Conservation (phyloP, 1,284 basidiomycete species). For the Malassezia japonica region DNA sequence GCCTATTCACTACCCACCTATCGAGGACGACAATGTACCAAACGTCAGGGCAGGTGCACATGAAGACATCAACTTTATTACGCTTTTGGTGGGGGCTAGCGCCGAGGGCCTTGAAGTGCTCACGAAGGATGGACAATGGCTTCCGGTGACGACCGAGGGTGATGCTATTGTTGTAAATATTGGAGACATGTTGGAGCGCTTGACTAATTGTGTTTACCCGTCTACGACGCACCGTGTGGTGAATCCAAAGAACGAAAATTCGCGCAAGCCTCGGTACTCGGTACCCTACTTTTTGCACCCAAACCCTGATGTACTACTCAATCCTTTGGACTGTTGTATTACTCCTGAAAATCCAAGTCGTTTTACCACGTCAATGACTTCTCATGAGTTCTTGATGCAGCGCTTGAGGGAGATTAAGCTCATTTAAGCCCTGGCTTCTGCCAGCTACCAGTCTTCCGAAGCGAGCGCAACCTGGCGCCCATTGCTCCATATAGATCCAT, state of each 20-base stretch:
- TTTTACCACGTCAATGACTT: conserved; percentile 1
- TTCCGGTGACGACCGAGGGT: conserved; percentile 4
- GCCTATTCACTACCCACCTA: conserved; percentile 5
- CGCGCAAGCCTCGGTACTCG: background rate
- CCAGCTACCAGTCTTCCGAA: no score
- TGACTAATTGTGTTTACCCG: conserved; percentile 10
- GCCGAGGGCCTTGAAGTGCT: conserved; percentile 11
- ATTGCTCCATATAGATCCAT: no score
- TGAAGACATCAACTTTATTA: conserved; percentile 11
- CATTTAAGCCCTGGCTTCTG: background rate
- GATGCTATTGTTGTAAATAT: conserved; percentile 13
- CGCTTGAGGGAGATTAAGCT: conserved; percentile 10
- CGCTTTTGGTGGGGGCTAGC: conserved; percentile 9
- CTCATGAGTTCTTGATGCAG: conserved; percentile 9
- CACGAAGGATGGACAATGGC: conserved; percentile 1
- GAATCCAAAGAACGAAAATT: background rate
- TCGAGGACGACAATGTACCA: background rate
- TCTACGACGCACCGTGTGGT: conserved; percentile 12
- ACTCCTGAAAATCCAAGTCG: conserved; percentile 3
- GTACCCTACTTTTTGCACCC: conserved; percentile 12
- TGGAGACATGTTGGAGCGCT: conserved; percentile 12
- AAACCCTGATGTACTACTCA: conserved; percentile 5
- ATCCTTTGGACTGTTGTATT: conserved; percentile 8
- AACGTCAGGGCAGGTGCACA: conserved; percentile 8
- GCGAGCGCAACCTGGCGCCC: no score